phyloP scores from a whole-genome alignment of 305 asterid species.

The Solanum hybrid region DNA sequence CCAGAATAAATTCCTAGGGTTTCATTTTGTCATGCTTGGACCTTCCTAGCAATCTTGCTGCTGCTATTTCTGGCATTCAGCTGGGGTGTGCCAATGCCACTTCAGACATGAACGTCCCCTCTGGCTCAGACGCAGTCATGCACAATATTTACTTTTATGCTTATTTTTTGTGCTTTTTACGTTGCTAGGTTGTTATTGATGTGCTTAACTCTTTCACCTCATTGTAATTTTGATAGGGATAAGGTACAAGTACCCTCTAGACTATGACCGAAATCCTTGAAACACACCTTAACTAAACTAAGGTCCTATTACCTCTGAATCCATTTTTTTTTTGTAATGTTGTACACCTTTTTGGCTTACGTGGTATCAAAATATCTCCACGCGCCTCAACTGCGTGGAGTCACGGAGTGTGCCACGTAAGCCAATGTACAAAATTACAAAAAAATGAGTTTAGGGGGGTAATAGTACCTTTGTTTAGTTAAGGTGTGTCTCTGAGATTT shows the following conservation, averaged over 20 bases:
- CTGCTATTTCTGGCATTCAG: neutral
- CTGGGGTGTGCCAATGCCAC: neutral
- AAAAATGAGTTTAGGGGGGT: neutral
- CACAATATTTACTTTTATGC: neutral
- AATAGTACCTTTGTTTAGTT: neutral
- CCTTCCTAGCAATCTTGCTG: neutral
- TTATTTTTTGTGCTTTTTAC: neutral
- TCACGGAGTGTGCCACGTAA: neutral
- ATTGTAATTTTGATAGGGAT: neutral
- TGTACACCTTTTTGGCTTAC: neutral
- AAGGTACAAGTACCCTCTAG: neutral
- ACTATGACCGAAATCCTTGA: neutral
- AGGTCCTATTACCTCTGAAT: neutral
- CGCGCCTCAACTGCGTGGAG: neutral
- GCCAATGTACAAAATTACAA: neutral
- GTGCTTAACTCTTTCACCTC: neutral
- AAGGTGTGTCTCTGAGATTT: neutral
- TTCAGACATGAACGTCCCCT: neutral
- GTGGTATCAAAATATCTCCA: neutral
- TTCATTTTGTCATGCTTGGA: neutral
- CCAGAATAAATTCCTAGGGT: neutral
- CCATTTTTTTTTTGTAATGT: neutral
- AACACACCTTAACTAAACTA: neutral
- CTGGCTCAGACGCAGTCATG: neutral
- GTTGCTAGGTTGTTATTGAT: neutral